Conservation (phyloP, 2,329 filamentous ascomycete genomes). For the Colletotrichum scovillei region DNA sequence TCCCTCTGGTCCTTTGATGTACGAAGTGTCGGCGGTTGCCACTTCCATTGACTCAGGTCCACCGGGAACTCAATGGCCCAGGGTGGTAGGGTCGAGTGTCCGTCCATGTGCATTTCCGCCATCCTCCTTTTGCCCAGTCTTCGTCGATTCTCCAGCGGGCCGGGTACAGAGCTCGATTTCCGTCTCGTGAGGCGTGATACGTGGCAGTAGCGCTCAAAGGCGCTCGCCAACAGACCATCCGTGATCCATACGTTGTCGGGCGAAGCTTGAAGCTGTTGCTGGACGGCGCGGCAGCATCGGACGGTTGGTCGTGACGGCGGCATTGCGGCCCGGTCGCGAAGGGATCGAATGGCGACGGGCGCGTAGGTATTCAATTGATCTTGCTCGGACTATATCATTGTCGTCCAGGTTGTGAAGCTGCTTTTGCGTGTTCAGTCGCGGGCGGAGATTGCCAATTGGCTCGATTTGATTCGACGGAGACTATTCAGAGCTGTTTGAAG, state of each 20-base stretch:
- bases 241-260: constrained; percentile 67
- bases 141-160: constrained; percentile 66
- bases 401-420: neutral
- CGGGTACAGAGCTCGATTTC: constrained; percentile 55
- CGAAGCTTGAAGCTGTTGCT: constrained; percentile 48
- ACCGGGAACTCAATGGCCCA: constrained; percentile 60
- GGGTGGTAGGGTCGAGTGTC: constrained; percentile 49
- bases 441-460: constrained; percentile 2
- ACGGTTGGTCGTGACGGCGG: constrained; percentile 43
- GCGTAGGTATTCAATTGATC: neutral
- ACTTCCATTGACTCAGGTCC: constrained; percentile 61
- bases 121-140: constrained; percentile 65
- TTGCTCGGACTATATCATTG: neutral
- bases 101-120: constrained; percentile 59
- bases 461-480: neutral
- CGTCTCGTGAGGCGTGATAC: constrained; percentile 43
- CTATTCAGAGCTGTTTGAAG: constrained; percentile 8
- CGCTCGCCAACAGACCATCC: constrained; percentile 63
- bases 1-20: constrained; percentile 42
- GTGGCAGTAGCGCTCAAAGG: constrained; percentile 59
- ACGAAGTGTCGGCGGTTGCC: constrained; percentile 59
- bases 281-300: constrained; percentile 61
- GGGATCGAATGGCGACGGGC: neutral
- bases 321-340: neutral
- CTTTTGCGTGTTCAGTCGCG: neutral